Evolutionary conservation across 352 stramenopile species (phyloP).

Genomic region (Phytophthora cryptogea): DNA sequence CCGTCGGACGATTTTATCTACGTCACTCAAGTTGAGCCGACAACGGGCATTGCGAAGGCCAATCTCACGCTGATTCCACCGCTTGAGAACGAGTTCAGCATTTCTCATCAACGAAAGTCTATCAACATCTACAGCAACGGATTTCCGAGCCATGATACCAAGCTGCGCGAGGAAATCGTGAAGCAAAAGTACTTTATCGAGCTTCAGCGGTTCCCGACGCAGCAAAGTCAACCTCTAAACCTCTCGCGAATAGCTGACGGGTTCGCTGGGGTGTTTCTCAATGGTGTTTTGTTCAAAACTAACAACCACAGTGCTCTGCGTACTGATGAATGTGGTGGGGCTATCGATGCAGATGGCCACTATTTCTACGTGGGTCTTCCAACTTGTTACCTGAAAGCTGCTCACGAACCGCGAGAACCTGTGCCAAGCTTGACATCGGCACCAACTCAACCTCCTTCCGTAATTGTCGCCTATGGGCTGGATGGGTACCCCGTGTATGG

Average conservation of each 20-base stretch:
- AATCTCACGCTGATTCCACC: not conserved
- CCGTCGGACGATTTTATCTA: slow-evolving; percentile 43
- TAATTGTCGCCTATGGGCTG: slow-evolving; percentile 60
- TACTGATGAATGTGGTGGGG: slow-evolving; percentile 54
- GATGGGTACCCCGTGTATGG: slow-evolving; percentile 67
- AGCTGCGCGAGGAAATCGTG: slow-evolving; percentile 12
- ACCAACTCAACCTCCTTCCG: slow-evolving; percentile 21
- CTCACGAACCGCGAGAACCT: slow-evolving; percentile 14
- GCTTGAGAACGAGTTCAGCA: slow-evolving; percentile 49
- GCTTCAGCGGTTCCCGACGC: slow-evolving; percentile 50
- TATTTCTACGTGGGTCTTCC: slow-evolving; percentile 61
- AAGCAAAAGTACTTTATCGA: slow-evolving; percentile 67
- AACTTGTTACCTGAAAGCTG: slow-evolving; percentile 40
- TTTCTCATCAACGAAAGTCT: slow-evolving; percentile 41
- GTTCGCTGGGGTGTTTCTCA: slow-evolving; percentile 61
- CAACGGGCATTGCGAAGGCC: slow-evolving; percentile 22
- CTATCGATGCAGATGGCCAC: slow-evolving; percentile 41
- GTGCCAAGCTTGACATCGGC: not conserved
- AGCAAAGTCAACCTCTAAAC: slow-evolving; percentile 36
- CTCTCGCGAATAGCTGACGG: slow-evolving; percentile 17
- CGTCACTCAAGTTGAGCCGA: slow-evolving; percentile 53
- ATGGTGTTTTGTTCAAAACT: slow-evolving; percentile 61
- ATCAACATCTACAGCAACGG: slow-evolving; percentile 71
- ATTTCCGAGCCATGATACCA: slow-evolving; percentile 48
- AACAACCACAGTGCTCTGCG: slow-evolving; percentile 6